phyloP scores from a whole-genome alignment of 2,329 filamentous ascomycete genomes.

The Cytospora chrysosperma region DNA sequence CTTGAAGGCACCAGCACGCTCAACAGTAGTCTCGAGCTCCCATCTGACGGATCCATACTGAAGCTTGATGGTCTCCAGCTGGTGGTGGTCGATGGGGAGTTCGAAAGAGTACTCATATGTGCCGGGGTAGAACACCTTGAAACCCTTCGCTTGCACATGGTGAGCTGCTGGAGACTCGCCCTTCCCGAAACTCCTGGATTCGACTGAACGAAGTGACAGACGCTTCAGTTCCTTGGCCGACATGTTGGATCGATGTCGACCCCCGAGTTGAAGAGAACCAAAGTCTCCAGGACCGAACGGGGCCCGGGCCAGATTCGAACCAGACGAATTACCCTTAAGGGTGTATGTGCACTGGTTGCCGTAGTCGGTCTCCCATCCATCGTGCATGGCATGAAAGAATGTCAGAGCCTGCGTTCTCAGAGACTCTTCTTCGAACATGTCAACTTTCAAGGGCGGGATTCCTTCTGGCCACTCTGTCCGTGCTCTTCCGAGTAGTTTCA shows the following conservation, averaged over 20 bases:
- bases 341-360: slow-evolving; percentile 62
- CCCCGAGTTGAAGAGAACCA: slow-evolving; percentile 33
- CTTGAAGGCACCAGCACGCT: slow-evolving; percentile 85
- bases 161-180: slow-evolving; percentile 68
- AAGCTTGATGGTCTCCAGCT: slow-evolving; percentile 85
- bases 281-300: slow-evolving; percentile 30
- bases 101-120: slow-evolving; percentile 73
- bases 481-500: slow-evolving; percentile 82
- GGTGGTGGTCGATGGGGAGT: slow-evolving; percentile 81
- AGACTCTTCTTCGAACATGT: slow-evolving; percentile 79
- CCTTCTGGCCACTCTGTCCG: slow-evolving; percentile 96
- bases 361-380: slow-evolving; percentile 59
- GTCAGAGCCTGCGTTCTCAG: slow-evolving; percentile 86
- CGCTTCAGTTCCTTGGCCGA: slow-evolving; percentile 58
- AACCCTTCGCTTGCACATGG: slow-evolving; percentile 63
- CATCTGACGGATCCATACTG: slow-evolving; percentile 86
- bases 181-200: slow-evolving; percentile 83
- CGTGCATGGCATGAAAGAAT: slow-evolving; percentile 81
- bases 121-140: slow-evolving; percentile 80
- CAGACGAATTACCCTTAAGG: slow-evolving; percentile 41
- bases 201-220: slow-evolving; percentile 75
- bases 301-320: slow-evolving; percentile 31
- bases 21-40: slow-evolving; percentile 80
- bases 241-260: slow-evolving; percentile 33
- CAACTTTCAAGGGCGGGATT: slow-evolving; percentile 82